A percentile compares a stretch with the other conserved stretches of the same genome.
phyloP scores from a whole-genome alignment of 345 rosid species.

The Capsella bursapastoris region DNA sequence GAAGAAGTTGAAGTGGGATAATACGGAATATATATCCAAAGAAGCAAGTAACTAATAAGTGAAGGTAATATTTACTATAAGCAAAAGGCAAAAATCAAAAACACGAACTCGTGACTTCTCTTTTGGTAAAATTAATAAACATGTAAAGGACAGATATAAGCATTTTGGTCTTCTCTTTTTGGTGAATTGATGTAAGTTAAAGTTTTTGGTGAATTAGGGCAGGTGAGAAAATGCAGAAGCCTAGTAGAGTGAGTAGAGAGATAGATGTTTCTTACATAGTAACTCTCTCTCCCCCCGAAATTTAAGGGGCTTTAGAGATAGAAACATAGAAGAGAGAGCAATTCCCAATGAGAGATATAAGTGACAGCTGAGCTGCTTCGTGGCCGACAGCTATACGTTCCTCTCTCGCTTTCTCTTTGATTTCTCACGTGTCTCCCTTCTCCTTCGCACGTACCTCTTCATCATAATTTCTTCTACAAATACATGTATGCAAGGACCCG shows the following conservation, averaged over 20 bases:
- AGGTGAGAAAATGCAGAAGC: constrained; percentile 48
- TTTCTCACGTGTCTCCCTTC: constrained; percentile 37
- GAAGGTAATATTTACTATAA: background rate
- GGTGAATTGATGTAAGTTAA: background rate
- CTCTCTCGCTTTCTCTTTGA: background rate
- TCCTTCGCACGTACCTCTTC: constrained; percentile 35
- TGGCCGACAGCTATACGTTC: constrained; percentile 43
- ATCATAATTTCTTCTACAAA: background rate
- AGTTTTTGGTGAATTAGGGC: constrained; percentile 40
- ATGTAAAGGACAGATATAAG: constrained; percentile 22
- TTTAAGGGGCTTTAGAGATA: constrained; percentile 44
- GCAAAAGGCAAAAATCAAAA: background rate
- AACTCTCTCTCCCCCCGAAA: constrained; percentile 40
- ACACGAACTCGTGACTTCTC: constrained; percentile 15
- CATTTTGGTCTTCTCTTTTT: background rate
- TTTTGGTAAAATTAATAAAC: constrained; percentile 22
- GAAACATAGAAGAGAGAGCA: constrained; percentile 14
- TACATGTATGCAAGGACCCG: constrained; percentile 15
- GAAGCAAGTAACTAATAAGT: background rate
- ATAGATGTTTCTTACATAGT: constrained; percentile 33
- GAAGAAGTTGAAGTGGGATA: background rate
- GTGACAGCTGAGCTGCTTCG: constrained; percentile 37
- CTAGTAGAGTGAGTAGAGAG: no score
- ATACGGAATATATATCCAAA: background rate
- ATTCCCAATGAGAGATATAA: constrained; percentile 46